A percentile compares a stretch with the other conserved stretches of the same genome.
phyloP scores from a whole-genome alignment of 2,329 filamentous ascomycete genomes.

The Diatrype stigma region DNA sequence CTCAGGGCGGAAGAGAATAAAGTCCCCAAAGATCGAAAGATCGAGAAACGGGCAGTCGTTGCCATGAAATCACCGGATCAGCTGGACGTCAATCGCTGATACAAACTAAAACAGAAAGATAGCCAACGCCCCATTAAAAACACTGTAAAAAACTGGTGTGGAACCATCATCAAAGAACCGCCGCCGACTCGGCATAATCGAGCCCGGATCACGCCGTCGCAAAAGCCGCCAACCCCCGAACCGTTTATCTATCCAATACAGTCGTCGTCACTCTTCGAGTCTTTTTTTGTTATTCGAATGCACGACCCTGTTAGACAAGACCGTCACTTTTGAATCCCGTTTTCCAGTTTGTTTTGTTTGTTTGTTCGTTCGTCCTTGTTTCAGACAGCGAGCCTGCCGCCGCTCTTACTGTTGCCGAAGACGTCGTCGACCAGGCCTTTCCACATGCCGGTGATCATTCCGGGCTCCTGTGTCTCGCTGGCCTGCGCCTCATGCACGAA shows the following conservation, averaged over 20 bases:
- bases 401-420: slow-evolving; percentile 19
- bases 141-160: too few species aligned
- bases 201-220: not conserved
- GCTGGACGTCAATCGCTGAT: too few species aligned
- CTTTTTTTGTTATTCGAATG: not conserved
- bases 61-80: too few species aligned
- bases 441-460: slow-evolving; percentile 53
- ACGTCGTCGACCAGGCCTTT: slow-evolving; percentile 53
- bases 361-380: too few species aligned
- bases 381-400: not conserved
- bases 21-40: too few species aligned
- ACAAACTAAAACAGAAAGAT: too few species aligned
- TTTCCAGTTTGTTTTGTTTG: too few species aligned
- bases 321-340: not conserved
- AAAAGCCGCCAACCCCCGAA: not conserved
- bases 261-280: not conserved
- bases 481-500: slow-evolving; percentile 39
- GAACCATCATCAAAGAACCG: not conserved
- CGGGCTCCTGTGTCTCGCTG: slow-evolving; percentile 29
- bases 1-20: too few species aligned
- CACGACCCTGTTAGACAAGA: not conserved
- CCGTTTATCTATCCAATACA: not conserved
- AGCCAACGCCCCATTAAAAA: too few species aligned
- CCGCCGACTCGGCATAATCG: not conserved
- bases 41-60: too few species aligned